Percentiles rank a stretch among this genome's conserved stretches.
These are phyloP conservation scores for Huntiella moniliformis DNA, from an alignment of 2,329 filamentous ascomycete genomes.

Conservation along the genomic window DNA sequence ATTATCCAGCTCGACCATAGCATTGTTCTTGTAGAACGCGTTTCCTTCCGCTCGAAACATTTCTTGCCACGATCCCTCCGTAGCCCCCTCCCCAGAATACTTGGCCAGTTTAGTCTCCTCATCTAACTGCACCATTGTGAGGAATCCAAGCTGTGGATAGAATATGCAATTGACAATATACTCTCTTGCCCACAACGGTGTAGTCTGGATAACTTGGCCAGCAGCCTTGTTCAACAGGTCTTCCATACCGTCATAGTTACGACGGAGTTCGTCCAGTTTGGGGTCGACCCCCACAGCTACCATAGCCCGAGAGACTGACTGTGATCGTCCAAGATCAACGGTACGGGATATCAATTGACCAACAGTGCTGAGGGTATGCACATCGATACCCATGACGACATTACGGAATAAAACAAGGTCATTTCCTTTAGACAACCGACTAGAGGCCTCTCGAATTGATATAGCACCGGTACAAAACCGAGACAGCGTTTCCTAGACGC, in stretches of 20 bases:
- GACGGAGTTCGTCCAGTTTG: conserved; percentile 60
- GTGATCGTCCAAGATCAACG: conserved; percentile 26
- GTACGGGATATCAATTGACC: conserved; percentile 6
- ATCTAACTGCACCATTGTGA: conserved; percentile 54
- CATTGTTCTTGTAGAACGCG: conserved; percentile 70
- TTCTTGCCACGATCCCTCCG: conserved; percentile 51
- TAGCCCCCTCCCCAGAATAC: conserved; percentile 40
- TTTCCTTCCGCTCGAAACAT: conserved; percentile 54
- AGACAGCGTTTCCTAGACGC: conserved; percentile 39
- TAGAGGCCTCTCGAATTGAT: conserved; percentile 4
- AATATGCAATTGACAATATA: conserved; percentile 62
- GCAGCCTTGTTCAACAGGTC: conserved; percentile 51
- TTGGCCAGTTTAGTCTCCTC: conserved; percentile 27
- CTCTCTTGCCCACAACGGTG: conserved; percentile 39
- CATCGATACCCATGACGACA: background rate
- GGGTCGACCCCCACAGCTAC: conserved; percentile 54
- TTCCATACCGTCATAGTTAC: conserved; percentile 59
- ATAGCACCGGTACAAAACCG: conserved; percentile 9
- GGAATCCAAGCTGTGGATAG: conserved; percentile 79
- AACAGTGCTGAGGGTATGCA: background rate
- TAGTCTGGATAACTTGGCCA: conserved; percentile 37
- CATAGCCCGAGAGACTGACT: conserved; percentile 50
- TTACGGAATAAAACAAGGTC: conserved; percentile 1
- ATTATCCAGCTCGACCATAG: conserved; percentile 64
- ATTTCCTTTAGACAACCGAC: background rate